Evolutionary conservation across 129 eudicot genomes (phyloP).

Genomic region (Pseudognaphalium luteoalbum): DNA sequence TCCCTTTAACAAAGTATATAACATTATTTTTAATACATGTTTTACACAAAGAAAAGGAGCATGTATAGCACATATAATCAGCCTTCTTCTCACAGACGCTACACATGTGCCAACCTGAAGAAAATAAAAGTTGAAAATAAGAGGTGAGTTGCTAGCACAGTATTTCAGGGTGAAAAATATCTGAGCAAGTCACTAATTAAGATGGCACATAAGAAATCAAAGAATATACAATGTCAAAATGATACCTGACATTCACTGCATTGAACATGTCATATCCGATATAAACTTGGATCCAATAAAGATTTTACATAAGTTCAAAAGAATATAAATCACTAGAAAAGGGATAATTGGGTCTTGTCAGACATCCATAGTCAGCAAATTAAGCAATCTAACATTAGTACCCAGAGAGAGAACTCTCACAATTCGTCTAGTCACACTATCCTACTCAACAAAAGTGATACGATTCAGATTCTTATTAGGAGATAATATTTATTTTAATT

Average conservation of each 20-base stretch:
- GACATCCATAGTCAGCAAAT: not conserved
- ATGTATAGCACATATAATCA: constrained; percentile 77
- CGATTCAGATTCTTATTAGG: too few relatives aligned
- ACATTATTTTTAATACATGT: constrained; percentile 63
- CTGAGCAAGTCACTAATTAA: constrained; percentile 11
- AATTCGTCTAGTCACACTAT: constrained; percentile 22
- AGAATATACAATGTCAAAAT: constrained; percentile 15
- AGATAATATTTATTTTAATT: too few relatives aligned
- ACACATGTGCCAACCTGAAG: constrained; percentile 96
- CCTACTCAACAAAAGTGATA: constrained; percentile 13
- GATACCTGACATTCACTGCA: constrained; percentile 13
- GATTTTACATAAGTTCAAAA: not conserved
- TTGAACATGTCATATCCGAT: constrained; percentile 23
- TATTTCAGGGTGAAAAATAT: not conserved
- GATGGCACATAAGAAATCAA: constrained; percentile 5
- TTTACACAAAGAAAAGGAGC: constrained; percentile 88
- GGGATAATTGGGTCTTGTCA: too few relatives aligned
- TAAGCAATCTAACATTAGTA: not conserved
- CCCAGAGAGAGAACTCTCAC: not conserved
- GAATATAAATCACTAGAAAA: not conserved
- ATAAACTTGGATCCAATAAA: constrained; percentile 10
- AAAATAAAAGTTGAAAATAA: constrained; percentile 19
- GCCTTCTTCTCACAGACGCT: constrained; percentile 84
- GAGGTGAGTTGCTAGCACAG: constrained; percentile 20
- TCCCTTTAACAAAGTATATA: constrained; percentile 67